Percentiles rank a stretch among this genome's conserved stretches.
Evolutionary conservation across 169 alveolate species (phyloP).

Genomic region (Cryptosporidium bovis): DNA sequence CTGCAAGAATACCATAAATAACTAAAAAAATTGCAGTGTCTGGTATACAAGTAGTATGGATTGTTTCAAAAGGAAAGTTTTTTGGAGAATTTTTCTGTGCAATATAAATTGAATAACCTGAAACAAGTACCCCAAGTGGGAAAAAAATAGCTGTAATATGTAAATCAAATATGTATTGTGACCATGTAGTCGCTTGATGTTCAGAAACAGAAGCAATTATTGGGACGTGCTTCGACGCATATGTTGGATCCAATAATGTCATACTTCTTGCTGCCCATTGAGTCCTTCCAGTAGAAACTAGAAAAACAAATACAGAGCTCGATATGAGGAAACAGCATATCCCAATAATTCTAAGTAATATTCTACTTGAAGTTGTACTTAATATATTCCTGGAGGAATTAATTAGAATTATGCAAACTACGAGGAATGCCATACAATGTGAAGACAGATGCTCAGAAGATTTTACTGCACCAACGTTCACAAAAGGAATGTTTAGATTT

Average conservation of each 20-base stretch:
- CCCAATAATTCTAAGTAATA: constrained; percentile 19
- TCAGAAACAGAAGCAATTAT: constrained; percentile 98
- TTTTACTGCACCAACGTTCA: constrained; percentile 89
- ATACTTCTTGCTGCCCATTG: constrained; percentile 94
- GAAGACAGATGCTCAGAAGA: constrained; percentile 96
- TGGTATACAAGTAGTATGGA: constrained; percentile 84
- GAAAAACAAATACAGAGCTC: constrained; percentile 10
- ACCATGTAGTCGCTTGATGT: constrained; percentile 99
- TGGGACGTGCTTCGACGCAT: constrained; percentile 95
- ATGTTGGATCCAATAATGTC: constrained; percentile 97
- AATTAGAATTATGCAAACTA: constrained; percentile 77
- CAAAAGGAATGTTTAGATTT: constrained; percentile 96
- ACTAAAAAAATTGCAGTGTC: constrained; percentile 91
- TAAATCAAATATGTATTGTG: constrained; percentile 87
- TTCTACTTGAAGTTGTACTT: constrained; percentile 40
- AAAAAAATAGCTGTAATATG: constrained; percentile 86
- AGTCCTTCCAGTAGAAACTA: constrained; percentile 85
- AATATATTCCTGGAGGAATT: constrained; percentile 38
- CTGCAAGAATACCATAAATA: constrained; percentile 92
- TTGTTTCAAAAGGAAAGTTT: constrained; percentile 36
- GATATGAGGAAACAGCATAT: constrained; percentile 15
- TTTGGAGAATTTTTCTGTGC: constrained; percentile 63
- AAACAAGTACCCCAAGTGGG: constrained; percentile 79
- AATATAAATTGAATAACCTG: constrained; percentile 79
- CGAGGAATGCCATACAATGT: constrained; percentile 91